phyloP scores from a whole-genome alignment of 2,329 filamentous ascomycete genomes.

The Apiospora kogelbergensis region DNA sequence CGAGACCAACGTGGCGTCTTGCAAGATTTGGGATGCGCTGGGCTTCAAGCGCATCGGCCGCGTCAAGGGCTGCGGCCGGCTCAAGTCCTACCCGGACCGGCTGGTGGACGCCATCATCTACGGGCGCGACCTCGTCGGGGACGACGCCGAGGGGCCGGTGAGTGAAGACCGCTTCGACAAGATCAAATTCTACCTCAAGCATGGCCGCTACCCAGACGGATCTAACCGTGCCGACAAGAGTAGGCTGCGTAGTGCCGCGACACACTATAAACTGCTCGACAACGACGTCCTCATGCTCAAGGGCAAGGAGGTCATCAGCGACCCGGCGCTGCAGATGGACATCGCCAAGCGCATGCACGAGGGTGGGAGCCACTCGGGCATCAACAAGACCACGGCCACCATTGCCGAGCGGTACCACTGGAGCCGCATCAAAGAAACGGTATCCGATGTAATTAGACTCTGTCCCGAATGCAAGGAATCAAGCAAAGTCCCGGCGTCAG shows the following conservation, averaged over 20 bases:
- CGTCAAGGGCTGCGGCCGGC: constrained; percentile 70
- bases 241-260: constrained; percentile 87
- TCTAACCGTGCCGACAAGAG: constrained; percentile 95
- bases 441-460: constrained; percentile 89
- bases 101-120: constrained; percentile 77
- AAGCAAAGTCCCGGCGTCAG: constrained; percentile 50
- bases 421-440: constrained; percentile 97
- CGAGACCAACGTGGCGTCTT: constrained; percentile 88
- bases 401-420: constrained; percentile 96
- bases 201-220: constrained; percentile 87
- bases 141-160: constrained; percentile 67
- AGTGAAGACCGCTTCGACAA: constrained; percentile 98
- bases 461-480: constrained; percentile 87
- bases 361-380: constrained; percentile 74
- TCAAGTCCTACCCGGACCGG: constrained; percentile 67
- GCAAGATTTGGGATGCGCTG: constrained; percentile 87
- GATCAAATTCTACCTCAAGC: constrained; percentile 95
- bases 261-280: constrained; percentile 84
- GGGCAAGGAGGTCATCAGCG: constrained; percentile 94
- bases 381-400: constrained; percentile 95
- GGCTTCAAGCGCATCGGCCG: constrained; percentile 91
- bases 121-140: constrained; percentile 60
- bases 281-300: constrained; percentile 91
- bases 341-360: constrained; percentile 79
- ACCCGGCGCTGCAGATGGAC: constrained; percentile 85